Evolutionary conservation across 352 stramenopile species (phyloP).

Genomic region (Phytopythium litorale): DNA sequence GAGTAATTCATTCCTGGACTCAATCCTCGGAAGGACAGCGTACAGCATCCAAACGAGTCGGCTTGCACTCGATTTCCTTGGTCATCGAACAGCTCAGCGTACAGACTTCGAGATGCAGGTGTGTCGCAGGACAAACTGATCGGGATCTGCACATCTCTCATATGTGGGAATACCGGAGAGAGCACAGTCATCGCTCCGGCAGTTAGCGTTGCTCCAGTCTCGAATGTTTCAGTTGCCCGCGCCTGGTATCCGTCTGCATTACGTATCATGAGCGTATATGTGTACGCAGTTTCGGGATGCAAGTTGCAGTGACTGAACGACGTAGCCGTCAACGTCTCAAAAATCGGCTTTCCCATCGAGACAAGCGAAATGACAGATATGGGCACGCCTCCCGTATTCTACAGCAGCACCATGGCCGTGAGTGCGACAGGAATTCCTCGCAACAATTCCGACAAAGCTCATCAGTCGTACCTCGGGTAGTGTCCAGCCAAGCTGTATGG

Average conservation of each 20-base stretch:
- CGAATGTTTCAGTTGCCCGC: constrained; percentile 19
- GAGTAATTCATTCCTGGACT: neutral
- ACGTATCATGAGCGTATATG: constrained; percentile 44
- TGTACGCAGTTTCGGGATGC: constrained; percentile 15
- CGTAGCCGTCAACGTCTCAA: constrained; percentile 16
- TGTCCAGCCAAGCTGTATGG: constrained; percentile 27
- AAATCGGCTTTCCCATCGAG: constrained; percentile 19
- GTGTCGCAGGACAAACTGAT: constrained; percentile 27
- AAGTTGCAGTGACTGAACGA: constrained; percentile 37
- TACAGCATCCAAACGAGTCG: neutral
- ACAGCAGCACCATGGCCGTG: neutral
- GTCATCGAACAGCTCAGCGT: neutral
- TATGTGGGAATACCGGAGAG: constrained; percentile 4
- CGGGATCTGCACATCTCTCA: constrained; percentile 10
- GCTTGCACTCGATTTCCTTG: neutral
- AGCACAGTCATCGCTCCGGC: constrained; percentile 14
- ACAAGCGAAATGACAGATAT: constrained; percentile 34
- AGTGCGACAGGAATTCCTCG: no score
- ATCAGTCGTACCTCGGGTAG: constrained; percentile 24
- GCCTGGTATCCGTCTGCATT: constrained; percentile 30
- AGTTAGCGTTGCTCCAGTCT: constrained; percentile 11
- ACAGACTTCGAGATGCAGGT: neutral
- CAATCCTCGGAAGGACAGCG: neutral
- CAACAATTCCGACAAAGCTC: no score
- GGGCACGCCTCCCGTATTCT: constrained; percentile 38